These are phyloP conservation scores for Triadica sebifera DNA, from an alignment of 345 rosid genomes.

Conservation along the genomic window DNA sequence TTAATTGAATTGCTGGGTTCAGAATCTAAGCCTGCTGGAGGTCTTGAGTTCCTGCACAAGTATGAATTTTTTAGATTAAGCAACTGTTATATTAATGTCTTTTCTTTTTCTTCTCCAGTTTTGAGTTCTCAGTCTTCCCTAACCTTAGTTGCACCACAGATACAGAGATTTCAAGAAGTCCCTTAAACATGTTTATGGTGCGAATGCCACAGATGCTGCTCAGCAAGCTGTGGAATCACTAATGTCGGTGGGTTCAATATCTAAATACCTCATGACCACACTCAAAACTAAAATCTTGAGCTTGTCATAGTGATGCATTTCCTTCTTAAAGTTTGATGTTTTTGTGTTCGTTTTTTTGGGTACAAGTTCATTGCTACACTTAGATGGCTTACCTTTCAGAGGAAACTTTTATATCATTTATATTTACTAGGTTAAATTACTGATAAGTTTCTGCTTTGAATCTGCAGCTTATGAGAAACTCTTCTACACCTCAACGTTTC, in stretches of 20 bases:
- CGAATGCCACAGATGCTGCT: constrained; percentile 57
- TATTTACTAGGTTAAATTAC: background rate
- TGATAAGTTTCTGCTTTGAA: background rate
- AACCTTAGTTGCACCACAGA: constrained; percentile 40
- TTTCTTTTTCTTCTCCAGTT: background rate
- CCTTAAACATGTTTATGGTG: constrained; percentile 54
- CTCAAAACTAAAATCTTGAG: background rate
- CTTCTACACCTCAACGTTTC: constrained; percentile 86
- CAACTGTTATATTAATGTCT: constrained; percentile 1
- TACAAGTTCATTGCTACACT: background rate
- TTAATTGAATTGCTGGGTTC: constrained; percentile 80
- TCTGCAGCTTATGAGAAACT: constrained; percentile 87
- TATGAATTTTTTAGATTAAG: constrained; percentile 30
- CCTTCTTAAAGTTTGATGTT: background rate
- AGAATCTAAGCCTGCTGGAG: constrained; percentile 73
- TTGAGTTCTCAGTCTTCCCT: background rate
- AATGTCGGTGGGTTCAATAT: constrained; percentile 48
- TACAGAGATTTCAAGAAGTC: constrained; percentile 93
- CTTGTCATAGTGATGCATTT: background rate
- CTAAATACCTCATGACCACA: background rate
- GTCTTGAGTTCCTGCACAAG: constrained; percentile 93
- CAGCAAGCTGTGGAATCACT: constrained; percentile 74
- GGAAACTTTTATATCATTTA: background rate
- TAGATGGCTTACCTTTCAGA: background rate
- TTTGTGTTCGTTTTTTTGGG: background rate